Percentiles rank a stretch among this genome's conserved stretches.
Conservation (phyloP, 257 asterid species). For the Solanum dulcamara region DNA sequence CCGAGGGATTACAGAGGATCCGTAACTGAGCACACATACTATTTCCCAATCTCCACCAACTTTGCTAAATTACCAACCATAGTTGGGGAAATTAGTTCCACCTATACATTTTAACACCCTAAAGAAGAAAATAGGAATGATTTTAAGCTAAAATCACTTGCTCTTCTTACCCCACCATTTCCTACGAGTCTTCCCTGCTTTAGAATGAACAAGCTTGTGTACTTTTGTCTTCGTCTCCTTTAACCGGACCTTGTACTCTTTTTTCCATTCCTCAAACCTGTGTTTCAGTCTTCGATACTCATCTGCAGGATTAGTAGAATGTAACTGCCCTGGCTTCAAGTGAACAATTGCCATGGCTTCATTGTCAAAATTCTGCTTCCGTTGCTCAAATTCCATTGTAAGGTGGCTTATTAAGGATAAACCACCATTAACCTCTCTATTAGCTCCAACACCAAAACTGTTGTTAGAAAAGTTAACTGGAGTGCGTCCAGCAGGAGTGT, state of each 20-base stretch:
- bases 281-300: slow-evolving; percentile 45
- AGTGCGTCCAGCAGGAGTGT: slow-evolving; percentile 57
- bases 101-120: slow-evolving; percentile 1
- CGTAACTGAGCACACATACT: slow-evolving; percentile 8
- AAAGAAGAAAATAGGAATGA: background rate
- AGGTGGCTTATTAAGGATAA: slow-evolving; percentile 30
- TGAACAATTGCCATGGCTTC: slow-evolving; percentile 39
- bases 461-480: slow-evolving; percentile 30
- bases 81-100: background rate
- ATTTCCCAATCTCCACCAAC: slow-evolving; percentile 2
- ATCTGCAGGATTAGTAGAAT: slow-evolving; percentile 15
- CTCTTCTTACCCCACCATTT: slow-evolving; percentile 75
- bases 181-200: slow-evolving; percentile 34
- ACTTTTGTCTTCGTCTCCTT: slow-evolving; percentile 50
- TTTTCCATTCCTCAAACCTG: slow-evolving; percentile 57
- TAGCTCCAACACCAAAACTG: slow-evolving; percentile 17
- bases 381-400: slow-evolving; percentile 51
- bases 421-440: slow-evolving; percentile 31
- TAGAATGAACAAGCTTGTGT: slow-evolving; percentile 24
- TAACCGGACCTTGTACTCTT: slow-evolving; percentile 50
- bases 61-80: background rate
- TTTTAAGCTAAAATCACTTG: slow-evolving; percentile 14
- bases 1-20: slow-evolving; percentile 1
- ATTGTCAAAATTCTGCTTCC: slow-evolving; percentile 39
- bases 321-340: slow-evolving; percentile 25